phyloP scores from a whole-genome alignment of 768 basidiomycete species.

The Ramaria sp. region DNA sequence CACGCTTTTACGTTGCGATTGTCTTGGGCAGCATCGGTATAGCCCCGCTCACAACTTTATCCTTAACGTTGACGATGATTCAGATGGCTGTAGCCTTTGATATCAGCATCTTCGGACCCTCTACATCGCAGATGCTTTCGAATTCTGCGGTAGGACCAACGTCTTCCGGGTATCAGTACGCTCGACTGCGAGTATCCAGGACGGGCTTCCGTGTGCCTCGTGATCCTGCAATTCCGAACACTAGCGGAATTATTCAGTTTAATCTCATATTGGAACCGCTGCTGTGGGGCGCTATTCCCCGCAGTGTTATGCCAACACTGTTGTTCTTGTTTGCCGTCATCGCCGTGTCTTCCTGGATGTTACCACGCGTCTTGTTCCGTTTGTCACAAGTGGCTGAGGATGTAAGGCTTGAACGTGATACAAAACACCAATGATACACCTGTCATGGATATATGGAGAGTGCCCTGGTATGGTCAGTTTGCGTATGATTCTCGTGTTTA shows the following conservation, averaged over 20 bases:
- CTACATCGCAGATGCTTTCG: not conserved
- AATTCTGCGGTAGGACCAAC: not conserved
- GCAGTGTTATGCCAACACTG: not conserved
- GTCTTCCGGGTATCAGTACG: not conserved
- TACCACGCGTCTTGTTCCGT: not conserved
- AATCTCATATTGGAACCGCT: not conserved
- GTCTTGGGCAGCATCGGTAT: conserved; percentile 2
- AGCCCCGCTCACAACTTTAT: not conserved
- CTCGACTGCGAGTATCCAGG: not conserved
- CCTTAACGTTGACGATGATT: not conserved
- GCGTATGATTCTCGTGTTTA: not conserved
- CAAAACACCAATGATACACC: not conserved
- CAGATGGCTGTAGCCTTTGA: not conserved
- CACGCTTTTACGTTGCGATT: not conserved
- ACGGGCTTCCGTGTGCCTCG: not conserved
- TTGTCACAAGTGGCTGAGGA: not conserved
- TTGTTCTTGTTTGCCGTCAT: not conserved
- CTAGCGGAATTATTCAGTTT: not conserved
- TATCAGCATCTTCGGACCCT: not conserved
- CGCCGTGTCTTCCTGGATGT: not conserved
- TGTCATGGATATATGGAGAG: not conserved
- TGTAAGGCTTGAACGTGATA: not conserved
- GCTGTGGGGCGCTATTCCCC: not conserved
- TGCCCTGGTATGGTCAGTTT: not conserved
- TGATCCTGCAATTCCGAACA: not conserved